A percentile compares a stretch with the other conserved stretches of the same genome.
Conservation (phyloP, 495 filamentous ascomycete genomes). For the Achaetomiella virescens region DNA sequence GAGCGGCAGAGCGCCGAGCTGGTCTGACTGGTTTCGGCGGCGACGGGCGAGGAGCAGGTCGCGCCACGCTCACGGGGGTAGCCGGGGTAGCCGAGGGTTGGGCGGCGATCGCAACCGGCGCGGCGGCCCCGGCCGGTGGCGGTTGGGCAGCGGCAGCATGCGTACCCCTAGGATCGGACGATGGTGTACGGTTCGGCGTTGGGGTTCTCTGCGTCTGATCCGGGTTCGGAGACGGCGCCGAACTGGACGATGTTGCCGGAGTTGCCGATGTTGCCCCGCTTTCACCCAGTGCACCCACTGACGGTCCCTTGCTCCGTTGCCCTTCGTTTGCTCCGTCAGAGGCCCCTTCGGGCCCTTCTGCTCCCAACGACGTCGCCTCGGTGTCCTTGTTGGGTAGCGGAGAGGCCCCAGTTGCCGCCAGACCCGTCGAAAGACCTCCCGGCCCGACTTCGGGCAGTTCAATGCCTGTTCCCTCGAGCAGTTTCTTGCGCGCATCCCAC, state of each 20-base stretch:
- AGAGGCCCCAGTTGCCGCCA: neutral
- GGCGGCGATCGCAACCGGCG: neutral
- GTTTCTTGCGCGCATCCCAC: constrained; percentile 27
- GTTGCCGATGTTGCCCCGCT: neutral
- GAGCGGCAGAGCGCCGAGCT: neutral
- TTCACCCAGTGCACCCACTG: neutral
- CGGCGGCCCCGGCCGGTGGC: neutral
- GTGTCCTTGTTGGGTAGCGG: neutral
- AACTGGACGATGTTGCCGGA: neutral
- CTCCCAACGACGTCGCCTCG: neutral
- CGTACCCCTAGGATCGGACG: neutral
- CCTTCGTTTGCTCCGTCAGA: neutral
- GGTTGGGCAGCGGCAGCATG: neutral
- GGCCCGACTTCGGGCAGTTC: constrained; percentile 10
- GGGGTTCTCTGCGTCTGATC: neutral
- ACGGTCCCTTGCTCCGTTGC: neutral
- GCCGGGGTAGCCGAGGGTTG: neutral
- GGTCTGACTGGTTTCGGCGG: too few relatives aligned
- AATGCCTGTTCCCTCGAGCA: constrained; percentile 24
- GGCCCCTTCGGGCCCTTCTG: neutral
- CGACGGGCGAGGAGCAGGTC: neutral
- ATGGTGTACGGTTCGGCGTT: neutral
- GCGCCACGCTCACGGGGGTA: neutral
- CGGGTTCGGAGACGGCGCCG: neutral
- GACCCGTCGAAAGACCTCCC: neutral